Percentiles rank a stretch among this genome's conserved stretches.
These are phyloP conservation scores for Exutisphaerella laricina DNA, from an alignment of 2,329 filamentous ascomycete species.

Conservation along the genomic window DNA sequence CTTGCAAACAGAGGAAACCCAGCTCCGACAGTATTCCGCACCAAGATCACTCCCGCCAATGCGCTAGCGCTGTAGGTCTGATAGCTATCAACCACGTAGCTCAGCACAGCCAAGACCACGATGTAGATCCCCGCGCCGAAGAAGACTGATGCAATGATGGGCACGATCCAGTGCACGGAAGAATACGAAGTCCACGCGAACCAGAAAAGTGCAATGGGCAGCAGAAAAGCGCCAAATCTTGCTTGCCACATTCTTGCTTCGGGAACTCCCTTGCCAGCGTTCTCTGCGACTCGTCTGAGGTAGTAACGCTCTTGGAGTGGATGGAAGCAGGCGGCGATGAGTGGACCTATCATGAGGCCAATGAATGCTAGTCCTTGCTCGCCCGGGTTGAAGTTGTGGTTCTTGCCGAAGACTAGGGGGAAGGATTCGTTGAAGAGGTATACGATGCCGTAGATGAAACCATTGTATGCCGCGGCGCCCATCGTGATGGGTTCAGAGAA, in stretches of 20 bases:
- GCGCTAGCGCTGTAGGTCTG: constrained; percentile 44
- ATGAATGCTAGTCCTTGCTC: constrained; percentile 39
- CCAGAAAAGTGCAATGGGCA: constrained; percentile 42
- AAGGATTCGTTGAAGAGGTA: constrained; percentile 44
- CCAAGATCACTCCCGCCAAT: constrained; percentile 40
- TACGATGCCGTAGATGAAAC: constrained; percentile 39
- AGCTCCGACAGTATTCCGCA: constrained; percentile 43
- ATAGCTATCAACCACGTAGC: constrained; percentile 46
- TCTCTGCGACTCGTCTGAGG: constrained; percentile 30
- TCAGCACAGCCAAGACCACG: constrained; percentile 46
- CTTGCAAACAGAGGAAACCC: constrained; percentile 43
- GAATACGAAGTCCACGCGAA: constrained; percentile 47
- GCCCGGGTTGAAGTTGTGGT: constrained; percentile 36
- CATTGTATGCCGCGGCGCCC: constrained; percentile 38
- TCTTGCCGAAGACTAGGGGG: constrained; percentile 33
- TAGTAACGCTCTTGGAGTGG: constrained; percentile 38
- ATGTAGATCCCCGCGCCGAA: constrained; percentile 50
- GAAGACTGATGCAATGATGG: constrained; percentile 44
- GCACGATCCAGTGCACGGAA: constrained; percentile 39
- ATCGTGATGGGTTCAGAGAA: too few relatives aligned
- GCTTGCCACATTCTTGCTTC: constrained; percentile 41
- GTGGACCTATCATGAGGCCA: constrained; percentile 39
- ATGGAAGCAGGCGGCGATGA: constrained; percentile 35
- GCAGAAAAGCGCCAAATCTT: constrained; percentile 39
- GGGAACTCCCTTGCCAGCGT: constrained; percentile 30